These are phyloP conservation scores for Volvariella volvacea DNA, from an alignment of 1,284 basidiomycete genomes.

Conservation along the genomic window DNA sequence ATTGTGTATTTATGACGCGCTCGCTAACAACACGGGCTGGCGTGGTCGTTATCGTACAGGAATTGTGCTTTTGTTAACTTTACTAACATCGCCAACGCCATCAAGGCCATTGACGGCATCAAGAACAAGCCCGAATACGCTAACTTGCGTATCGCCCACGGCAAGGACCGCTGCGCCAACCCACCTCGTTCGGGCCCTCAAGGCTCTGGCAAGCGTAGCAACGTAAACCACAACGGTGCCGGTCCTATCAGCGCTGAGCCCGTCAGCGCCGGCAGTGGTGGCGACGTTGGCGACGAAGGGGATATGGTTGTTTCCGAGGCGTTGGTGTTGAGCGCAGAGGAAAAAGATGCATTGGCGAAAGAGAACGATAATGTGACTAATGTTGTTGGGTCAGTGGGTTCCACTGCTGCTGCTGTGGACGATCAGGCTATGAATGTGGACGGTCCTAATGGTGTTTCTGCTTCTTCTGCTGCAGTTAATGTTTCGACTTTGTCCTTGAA, in stretches of 20 bases:
- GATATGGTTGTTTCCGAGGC: conserved; percentile 20
- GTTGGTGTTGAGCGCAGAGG: conserved; percentile 22
- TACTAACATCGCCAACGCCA: conserved; percentile 83
- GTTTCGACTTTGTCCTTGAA: conserved; percentile 1
- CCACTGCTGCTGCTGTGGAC: conserved; percentile 14
- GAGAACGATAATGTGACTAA: no score
- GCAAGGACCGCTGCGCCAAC: conserved; percentile 93
- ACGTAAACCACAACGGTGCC: conserved; percentile 26
- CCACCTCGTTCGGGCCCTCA: conserved; percentile 78
- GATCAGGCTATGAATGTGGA: neutral
- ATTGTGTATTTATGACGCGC: neutral
- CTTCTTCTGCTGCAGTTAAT: conserved; percentile 2
- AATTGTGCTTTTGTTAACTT: conserved; percentile 96
- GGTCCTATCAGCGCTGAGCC: conserved; percentile 20
- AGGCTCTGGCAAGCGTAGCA: conserved; percentile 34
- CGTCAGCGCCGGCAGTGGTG: conserved; percentile 15
- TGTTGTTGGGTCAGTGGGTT: conserved; percentile 8
- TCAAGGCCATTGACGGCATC: conserved; percentile 91
- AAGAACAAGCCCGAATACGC: conserved; percentile 83
- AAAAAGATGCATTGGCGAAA: conserved; percentile 18
- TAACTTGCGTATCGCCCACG: conserved; percentile 81
- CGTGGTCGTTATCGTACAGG: conserved; percentile 42
- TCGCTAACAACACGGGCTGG: conserved; percentile 2
- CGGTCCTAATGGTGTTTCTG: neutral
- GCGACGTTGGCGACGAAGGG: conserved; percentile 12